These are phyloP conservation scores for Xylariaceae sp. DNA, from an alignment of 2,329 filamentous ascomycete genomes.

Conservation along the genomic window DNA sequence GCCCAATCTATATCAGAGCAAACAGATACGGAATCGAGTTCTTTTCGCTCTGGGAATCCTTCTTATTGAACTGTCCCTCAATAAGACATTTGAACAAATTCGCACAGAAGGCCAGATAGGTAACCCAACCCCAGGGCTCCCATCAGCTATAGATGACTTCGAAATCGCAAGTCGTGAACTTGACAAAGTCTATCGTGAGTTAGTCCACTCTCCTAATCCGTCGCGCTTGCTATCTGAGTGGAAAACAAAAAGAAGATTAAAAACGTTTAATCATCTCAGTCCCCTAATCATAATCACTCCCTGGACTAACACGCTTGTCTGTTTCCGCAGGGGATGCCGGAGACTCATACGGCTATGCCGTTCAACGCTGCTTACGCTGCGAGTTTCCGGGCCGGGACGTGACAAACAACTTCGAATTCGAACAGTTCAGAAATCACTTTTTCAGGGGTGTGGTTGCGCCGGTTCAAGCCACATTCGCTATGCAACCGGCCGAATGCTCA, in stretches of 20 bases:
- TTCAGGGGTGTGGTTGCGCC: constrained; percentile 5
- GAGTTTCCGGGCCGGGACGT: constrained; percentile 1
- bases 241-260: too few species aligned
- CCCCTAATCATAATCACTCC: too few species aligned
- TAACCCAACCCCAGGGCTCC: not conserved
- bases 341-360: constrained; percentile 1
- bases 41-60: constrained; percentile 5
- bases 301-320: too few species aligned
- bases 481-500: not conserved
- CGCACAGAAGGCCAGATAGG: not conserved
- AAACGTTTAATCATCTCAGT: too few species aligned
- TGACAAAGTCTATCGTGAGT: constrained; percentile 1
- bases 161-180: not conserved
- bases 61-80: constrained; percentile 5
- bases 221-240: too few species aligned
- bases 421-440: constrained; percentile 2
- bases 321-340: not conserved
- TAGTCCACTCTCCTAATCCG: too few species aligned
- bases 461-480: constrained; percentile 6
- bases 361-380: constrained; percentile 6
- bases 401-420: constrained; percentile 2
- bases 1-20: not conserved
- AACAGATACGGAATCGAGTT: constrained; percentile 2
- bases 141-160: constrained; percentile 1
- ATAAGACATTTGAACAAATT: constrained; percentile 3